Evolutionary conservation across 345 rosid genomes (phyloP), one percentile per base, ranked within the genome.

Genomic region (Boechera divaricarpa): DNA sequence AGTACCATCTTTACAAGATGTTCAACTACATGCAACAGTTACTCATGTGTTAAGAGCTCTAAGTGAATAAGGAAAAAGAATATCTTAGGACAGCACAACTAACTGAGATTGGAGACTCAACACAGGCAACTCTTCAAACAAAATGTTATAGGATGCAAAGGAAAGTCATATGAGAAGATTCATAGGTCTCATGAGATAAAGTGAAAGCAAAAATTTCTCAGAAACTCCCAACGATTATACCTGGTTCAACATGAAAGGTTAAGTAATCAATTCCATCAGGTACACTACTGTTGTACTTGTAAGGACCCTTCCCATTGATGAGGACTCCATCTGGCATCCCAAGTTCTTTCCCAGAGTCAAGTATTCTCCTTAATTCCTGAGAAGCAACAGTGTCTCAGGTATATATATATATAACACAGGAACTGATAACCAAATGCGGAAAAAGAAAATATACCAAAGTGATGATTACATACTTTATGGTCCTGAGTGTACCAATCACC

Each of bases 261-360:
- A 85, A 88, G 69, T 89, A 80, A 11, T 86, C 83, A 70, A 94
- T 88, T 63, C 97, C 98, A 78, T 88, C 92, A 38, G 92, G 93
- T 7, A 94, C 97, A 52, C 90, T 80, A 64, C 78, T 73, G 79
- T 92, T 94, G 82, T 94, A 92, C 70, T 81, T 75, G 78, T 74
- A 94, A 39, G 98, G 97, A 51, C 98, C 98, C 83, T 89, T 94
- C 56, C 98, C 98, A 61, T 94, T 94, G 63, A 94, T 92, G 42
- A 94, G 88, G 80, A 94, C 98, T 59, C 98, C 98, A 75, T 92
- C 95, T 0, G 98, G 98, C 93, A 94, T 86, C 18, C 92, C 98
- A 24, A 94, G 98, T 35, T 90, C 95, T 67, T 88, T 82, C 52
- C 98, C 98, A 53, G 89, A 84, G 76, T 90, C 98, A 61, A 94